A percentile compares a stretch with the other conserved stretches of the same genome.
These are phyloP conservation scores for Solanum phureja DNA, from an alignment of 257 asterid species.

Conservation along the genomic window DNA sequence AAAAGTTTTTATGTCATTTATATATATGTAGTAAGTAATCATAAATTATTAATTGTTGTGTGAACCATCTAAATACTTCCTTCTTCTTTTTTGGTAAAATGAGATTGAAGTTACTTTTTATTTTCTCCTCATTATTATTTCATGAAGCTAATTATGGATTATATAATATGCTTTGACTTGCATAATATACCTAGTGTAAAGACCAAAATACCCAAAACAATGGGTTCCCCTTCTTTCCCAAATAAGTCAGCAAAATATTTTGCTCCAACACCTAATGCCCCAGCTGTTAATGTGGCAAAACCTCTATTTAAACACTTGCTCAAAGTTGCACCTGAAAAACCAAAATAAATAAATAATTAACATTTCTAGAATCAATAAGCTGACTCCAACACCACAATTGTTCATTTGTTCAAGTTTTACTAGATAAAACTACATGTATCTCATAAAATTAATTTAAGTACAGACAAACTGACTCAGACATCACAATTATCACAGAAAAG, in stretches of 20 bases:
- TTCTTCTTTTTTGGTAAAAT: not conserved
- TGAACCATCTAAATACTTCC: not conserved
- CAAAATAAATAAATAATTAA: not conserved
- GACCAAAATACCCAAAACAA: constrained; percentile 51
- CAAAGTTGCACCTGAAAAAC: constrained; percentile 54
- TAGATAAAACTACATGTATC: not conserved
- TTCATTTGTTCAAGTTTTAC: not conserved
- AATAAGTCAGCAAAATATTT: constrained; percentile 48
- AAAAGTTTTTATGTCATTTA: no score
- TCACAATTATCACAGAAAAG: not conserved
- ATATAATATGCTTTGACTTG: not conserved
- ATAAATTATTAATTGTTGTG: no score
- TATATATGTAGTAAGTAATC: no score
- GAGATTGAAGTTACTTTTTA: not conserved
- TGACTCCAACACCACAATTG: not conserved
- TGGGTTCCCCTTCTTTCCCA: constrained; percentile 62
- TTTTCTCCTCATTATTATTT: not conserved
- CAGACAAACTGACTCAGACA: not conserved
- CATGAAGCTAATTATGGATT: not conserved
- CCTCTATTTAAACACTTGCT: constrained; percentile 61
- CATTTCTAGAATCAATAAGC: not conserved
- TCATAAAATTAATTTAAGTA: rapidly evolving
- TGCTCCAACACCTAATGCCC: constrained; percentile 68
- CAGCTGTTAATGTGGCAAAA: constrained; percentile 64
- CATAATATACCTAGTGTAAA: constrained; percentile 42